Conservation (phyloP, 768 basidiomycete genomes). For the Russula emetica region DNA sequence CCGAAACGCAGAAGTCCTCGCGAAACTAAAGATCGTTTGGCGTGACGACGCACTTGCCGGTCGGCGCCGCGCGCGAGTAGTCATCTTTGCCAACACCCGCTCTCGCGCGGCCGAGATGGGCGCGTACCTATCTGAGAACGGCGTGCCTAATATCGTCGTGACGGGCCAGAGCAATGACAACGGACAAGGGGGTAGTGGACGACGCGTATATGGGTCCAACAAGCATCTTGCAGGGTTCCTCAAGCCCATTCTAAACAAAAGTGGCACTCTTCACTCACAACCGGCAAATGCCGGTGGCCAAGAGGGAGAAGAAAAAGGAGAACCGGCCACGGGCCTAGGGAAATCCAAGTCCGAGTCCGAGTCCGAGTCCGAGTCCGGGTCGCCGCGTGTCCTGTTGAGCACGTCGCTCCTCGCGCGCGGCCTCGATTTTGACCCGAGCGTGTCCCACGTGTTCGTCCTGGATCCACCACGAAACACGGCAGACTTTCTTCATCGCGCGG, state of each 20-base stretch:
- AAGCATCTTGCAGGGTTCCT: constrained; percentile 27
- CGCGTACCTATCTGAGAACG: constrained; percentile 18
- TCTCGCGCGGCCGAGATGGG: constrained; percentile 25
- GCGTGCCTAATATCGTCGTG: constrained; percentile 18
- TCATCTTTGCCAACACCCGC: constrained; percentile 72
- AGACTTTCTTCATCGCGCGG: constrained; percentile 90
- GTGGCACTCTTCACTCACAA: constrained; percentile 32
- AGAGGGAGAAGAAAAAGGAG: constrained; percentile 3
- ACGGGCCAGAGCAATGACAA: constrained; percentile 9
- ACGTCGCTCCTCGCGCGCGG: constrained; percentile 90
- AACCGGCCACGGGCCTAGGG: background rate
- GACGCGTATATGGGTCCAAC: constrained; percentile 22
- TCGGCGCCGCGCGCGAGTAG: constrained; percentile 53
- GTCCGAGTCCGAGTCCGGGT: constrained; percentile 29
- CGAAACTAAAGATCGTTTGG: constrained; percentile 70
- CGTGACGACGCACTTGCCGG: constrained; percentile 50
- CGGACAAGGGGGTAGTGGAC: background rate
- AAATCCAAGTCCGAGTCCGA: constrained; percentile 28
- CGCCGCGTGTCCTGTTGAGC: constrained; percentile 73
- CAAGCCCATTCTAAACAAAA: constrained; percentile 29
- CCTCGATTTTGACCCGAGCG: constrained; percentile 77
- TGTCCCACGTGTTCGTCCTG: constrained; percentile 80
- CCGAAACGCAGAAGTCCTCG: constrained; percentile 74
- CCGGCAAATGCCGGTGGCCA: constrained; percentile 4
- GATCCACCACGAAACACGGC: constrained; percentile 87